These are phyloP conservation scores for Ustilago vetiveriae DNA, from an alignment of 1,284 basidiomycete genomes.

Conservation along the genomic window DNA sequence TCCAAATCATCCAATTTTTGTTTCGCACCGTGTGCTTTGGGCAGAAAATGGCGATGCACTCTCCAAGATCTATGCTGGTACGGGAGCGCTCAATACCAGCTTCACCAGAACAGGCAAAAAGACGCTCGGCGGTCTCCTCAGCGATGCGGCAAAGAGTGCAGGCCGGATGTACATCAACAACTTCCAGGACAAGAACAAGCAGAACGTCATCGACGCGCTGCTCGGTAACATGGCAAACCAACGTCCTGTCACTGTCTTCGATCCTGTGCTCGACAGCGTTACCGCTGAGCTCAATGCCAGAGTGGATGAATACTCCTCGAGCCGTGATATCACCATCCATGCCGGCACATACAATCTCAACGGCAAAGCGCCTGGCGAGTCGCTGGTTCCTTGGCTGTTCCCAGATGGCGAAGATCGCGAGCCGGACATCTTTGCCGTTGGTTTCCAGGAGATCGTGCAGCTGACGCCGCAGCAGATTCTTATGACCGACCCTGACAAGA, in stretches of 20 bases:
- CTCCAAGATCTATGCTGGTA: slow-evolving; percentile 89
- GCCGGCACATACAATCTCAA: slow-evolving; percentile 96
- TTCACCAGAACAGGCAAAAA: slow-evolving; percentile 93
- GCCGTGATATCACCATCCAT: slow-evolving; percentile 79
- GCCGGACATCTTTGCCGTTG: slow-evolving; percentile 67
- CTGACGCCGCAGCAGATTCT: slow-evolving; percentile 92
- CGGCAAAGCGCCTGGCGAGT: slow-evolving; percentile 82
- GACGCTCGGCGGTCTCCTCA: slow-evolving; percentile 74
- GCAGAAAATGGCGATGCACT: slow-evolving; percentile 71
- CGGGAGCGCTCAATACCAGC: slow-evolving; percentile 92
- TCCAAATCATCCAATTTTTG: slow-evolving; percentile 74
- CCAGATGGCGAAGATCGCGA: slow-evolving; percentile 70
- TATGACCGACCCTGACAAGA: slow-evolving; percentile 91
- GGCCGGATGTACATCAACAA: slow-evolving; percentile 90
- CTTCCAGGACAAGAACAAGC: slow-evolving; percentile 95
- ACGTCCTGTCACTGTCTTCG: slow-evolving; percentile 86
- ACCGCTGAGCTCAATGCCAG: slow-evolving; percentile 72
- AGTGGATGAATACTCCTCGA: slow-evolving; percentile 84
- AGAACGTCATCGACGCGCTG: slow-evolving; percentile 92
- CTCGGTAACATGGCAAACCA: slow-evolving; percentile 91
- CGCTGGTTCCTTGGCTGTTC: slow-evolving; percentile 88
- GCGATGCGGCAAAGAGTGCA: slow-evolving; percentile 91
- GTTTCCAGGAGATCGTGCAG: slow-evolving; percentile 97
- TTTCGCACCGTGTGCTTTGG: slow-evolving; percentile 90
- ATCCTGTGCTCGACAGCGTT: slow-evolving; percentile 88